Conservation (phyloP, 768 basidiomycete species). For the Macrolepiota dolichaula region DNA sequence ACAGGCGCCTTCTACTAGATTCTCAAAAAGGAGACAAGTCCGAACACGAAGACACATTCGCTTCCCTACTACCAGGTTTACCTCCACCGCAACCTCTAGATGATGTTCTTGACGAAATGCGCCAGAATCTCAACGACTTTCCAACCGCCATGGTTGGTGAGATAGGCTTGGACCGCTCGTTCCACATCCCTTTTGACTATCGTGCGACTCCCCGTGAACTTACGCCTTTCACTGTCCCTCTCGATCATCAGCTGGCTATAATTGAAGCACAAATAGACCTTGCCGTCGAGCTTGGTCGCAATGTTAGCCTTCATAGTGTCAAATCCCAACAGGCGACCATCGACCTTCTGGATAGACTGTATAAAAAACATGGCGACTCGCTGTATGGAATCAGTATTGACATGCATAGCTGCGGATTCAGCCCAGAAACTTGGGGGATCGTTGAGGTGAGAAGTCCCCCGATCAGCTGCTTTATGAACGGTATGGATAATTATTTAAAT, state of each 20-base stretch:
- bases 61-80: slow-evolving; percentile 55
- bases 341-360: slow-evolving; percentile 60
- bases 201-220: slow-evolving; percentile 48
- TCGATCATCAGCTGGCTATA: slow-evolving; percentile 79
- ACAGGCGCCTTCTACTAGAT: slow-evolving; percentile 60
- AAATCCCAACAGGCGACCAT: slow-evolving; percentile 68
- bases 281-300: slow-evolving; percentile 75
- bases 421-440: slow-evolving; percentile 66
- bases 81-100: slow-evolving; percentile 69
- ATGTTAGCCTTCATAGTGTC: slow-evolving; percentile 87
- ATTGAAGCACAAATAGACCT: slow-evolving; percentile 81
- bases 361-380: slow-evolving; percentile 47
- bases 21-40: slow-evolving; percentile 10
- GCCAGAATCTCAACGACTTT: slow-evolving; percentile 53
- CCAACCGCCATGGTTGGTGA: slow-evolving; percentile 87
- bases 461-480: not conserved
- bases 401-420: slow-evolving; percentile 87
- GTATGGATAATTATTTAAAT: slow-evolving; percentile 3
- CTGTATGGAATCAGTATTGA: slow-evolving; percentile 78
- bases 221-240: slow-evolving; percentile 75
- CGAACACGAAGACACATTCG: slow-evolving; percentile 41
- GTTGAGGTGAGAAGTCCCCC: slow-evolving; percentile 56
- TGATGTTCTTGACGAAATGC: slow-evolving; percentile 58
- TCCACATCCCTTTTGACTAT: slow-evolving; percentile 66
- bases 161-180: slow-evolving; percentile 84